These are phyloP conservation scores for Lachancea sp. DNA, from an alignment of 805 yeast species.

Conservation along the genomic window DNA sequence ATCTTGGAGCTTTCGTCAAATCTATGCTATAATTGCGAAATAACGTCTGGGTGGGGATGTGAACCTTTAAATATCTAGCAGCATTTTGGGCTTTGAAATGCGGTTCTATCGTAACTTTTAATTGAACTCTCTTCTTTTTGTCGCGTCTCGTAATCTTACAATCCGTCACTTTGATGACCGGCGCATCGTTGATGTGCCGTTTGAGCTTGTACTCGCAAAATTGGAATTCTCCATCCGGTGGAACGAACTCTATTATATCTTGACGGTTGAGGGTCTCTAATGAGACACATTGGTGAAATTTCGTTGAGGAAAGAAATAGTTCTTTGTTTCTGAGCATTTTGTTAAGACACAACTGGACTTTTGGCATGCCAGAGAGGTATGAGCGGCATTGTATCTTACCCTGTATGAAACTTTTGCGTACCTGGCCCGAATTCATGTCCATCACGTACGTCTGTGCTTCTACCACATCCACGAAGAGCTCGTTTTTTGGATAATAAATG, in stretches of 20 bases:
- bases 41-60: constrained; percentile 27
- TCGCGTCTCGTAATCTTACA: constrained; percentile 21
- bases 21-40: constrained; percentile 38
- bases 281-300: constrained; percentile 86
- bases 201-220: constrained; percentile 38
- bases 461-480: constrained; percentile 79
- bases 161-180: constrained; percentile 33
- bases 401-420: constrained; percentile 57
- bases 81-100: constrained; percentile 32
- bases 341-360: constrained; percentile 67
- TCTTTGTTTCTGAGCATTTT: constrained; percentile 44
- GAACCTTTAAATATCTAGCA: constrained; percentile 29
- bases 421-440: constrained; percentile 50
- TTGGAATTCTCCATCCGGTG: constrained; percentile 84
- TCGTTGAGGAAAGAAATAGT: constrained; percentile 54
- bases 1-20: constrained; percentile 49
- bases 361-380: constrained; percentile 88
- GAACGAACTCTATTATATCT: constrained; percentile 57
- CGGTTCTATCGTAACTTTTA: constrained; percentile 22
- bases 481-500: constrained; percentile 79
- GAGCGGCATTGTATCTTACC: constrained; percentile 72
- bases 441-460: constrained; percentile 68
- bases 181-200: constrained; percentile 32
- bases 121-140: constrained; percentile 17
- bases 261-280: constrained; percentile 54